These are phyloP conservation scores for Wickerhamomyces pijperi DNA, from an alignment of 805 yeast genomes.

Conservation along the genomic window DNA sequence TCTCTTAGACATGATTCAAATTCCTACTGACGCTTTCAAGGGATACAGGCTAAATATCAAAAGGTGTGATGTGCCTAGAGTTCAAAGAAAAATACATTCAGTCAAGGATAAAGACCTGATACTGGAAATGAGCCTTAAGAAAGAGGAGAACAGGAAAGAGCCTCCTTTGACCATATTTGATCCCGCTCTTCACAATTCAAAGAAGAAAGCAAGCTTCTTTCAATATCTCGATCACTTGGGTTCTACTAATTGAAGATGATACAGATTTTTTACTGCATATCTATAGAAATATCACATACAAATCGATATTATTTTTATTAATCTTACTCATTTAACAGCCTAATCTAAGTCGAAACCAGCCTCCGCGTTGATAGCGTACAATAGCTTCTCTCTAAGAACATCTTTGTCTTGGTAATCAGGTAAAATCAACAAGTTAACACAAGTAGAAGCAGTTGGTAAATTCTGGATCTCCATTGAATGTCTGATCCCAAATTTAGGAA, in stretches of 20 bases:
- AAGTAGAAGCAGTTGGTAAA: constrained; percentile 87
- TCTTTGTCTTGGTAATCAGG: constrained; percentile 69
- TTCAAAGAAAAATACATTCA: not conserved
- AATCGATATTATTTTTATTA: too few relatives aligned
- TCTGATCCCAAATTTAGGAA: constrained; percentile 73
- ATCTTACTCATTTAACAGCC: not conserved
- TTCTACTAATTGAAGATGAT: too few relatives aligned
- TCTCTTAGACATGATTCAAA: not conserved
- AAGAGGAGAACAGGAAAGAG: not conserved
- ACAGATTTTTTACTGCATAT: too few relatives aligned
- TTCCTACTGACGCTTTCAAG: not conserved
- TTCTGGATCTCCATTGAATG: constrained; percentile 28
- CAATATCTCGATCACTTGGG: too few relatives aligned
- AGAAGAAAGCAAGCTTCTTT: constrained; percentile 19
- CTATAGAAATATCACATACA: too few relatives aligned
- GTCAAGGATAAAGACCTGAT: too few relatives aligned
- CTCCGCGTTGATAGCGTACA: constrained; percentile 70
- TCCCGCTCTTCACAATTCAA: too few relatives aligned
- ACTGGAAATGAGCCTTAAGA: too few relatives aligned
- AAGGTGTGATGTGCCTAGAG: not conserved
- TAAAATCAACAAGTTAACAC: constrained; percentile 76
- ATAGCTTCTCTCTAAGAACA: constrained; percentile 46
- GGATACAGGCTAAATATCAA: not conserved
- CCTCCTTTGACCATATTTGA: too few relatives aligned
- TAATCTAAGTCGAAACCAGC: constrained; percentile 73